Evolutionary conservation across 306 rosid species (phyloP), one percentile per base, ranked within the genome.

Genomic region (Vicia faba): DNA sequence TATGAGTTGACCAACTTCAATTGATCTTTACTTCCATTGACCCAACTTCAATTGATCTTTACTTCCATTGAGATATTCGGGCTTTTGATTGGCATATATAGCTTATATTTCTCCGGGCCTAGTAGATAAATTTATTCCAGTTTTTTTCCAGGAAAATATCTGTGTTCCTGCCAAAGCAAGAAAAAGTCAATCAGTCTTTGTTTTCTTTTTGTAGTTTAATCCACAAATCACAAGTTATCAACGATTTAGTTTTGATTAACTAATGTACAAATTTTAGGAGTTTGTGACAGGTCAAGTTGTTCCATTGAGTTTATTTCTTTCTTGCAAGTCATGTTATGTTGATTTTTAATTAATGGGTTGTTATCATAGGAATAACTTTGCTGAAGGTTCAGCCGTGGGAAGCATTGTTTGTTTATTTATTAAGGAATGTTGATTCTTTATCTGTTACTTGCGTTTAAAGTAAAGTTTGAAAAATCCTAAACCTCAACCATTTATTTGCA

Each of bases 351-450:
- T 38, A 68, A 19, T 38, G 11, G 60, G 14, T 56, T 71, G 53
- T 72, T 67, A 63, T 61, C 35, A 41, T 49, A 53, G 57, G 81
- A 68, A 72, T 68, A 68, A 64, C 81, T 81, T 81, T 2, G 3
- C 40, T 49, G 44, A 58, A 25, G 59, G 81, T 81, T 72, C 54
- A 63, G 26, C 57, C 57, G 14, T 55, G 31, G 58, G 73, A 57
- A 72, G 28, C 70, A 63, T 57, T 63, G 33, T 56, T 26, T 80
- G 38, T 71, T 70, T 75, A 64, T 64, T 64, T 64, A 33, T 61
- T 15, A 28, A 63, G 45, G 40, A 62, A 40, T 8, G 16, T 48
- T 29, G 38, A 54, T 61, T 62, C 71, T 55, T 61, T 51, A 46
- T 16, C 44, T 33, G 13, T 72, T 61, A 31, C 67, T 71, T 71